These are phyloP conservation scores for Ceratocystis ficicola DNA, from an alignment of 2,329 filamentous ascomycete genomes.

Conservation along the genomic window DNA sequence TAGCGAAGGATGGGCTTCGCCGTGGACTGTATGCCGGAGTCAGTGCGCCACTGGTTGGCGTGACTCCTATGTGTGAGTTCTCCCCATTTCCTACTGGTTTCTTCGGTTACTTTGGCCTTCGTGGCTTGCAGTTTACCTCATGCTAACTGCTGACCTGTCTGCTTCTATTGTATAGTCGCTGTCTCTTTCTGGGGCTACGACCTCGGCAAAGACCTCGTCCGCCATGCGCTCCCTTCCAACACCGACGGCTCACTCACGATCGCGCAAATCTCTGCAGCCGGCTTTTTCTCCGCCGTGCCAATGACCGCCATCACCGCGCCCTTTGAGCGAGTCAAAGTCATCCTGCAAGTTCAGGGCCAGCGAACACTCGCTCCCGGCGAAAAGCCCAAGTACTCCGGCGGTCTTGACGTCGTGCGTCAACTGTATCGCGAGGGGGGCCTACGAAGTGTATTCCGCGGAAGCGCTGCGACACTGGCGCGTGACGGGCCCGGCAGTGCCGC, in stretches of 20 bases:
- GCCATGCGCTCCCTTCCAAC: constrained; percentile 49
- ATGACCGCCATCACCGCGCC: constrained; percentile 98
- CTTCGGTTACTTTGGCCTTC: not conserved
- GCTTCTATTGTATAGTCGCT: constrained; percentile 39
- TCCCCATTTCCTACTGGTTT: no score
- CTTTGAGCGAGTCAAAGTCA: constrained; percentile 97
- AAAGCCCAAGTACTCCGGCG: constrained; percentile 83
- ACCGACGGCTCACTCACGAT: constrained; percentile 64
- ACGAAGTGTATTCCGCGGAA: constrained; percentile 83
- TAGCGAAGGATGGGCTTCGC: constrained; percentile 70
- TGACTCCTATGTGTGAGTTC: constrained; percentile 94
- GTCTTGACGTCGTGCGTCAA: constrained; percentile 80
- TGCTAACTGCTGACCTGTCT: not conserved
- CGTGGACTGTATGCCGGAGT: constrained; percentile 93
- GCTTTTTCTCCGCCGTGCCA: constrained; percentile 94
- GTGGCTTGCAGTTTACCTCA: not conserved
- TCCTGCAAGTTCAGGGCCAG: constrained; percentile 93
- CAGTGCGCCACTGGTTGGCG: constrained; percentile 82
- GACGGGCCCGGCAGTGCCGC: constrained; percentile 88
- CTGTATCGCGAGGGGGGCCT: constrained; percentile 85
- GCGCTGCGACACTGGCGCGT: constrained; percentile 77
- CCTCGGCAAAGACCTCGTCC: constrained; percentile 80
- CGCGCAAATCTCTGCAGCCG: constrained; percentile 77
- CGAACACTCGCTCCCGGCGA: constrained; percentile 77
- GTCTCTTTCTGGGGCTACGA: constrained; percentile 81